These are phyloP conservation scores for Magnaporthiopsis rhizophila DNA, from an alignment of 2,329 filamentous ascomycete species.

Conservation along the genomic window DNA sequence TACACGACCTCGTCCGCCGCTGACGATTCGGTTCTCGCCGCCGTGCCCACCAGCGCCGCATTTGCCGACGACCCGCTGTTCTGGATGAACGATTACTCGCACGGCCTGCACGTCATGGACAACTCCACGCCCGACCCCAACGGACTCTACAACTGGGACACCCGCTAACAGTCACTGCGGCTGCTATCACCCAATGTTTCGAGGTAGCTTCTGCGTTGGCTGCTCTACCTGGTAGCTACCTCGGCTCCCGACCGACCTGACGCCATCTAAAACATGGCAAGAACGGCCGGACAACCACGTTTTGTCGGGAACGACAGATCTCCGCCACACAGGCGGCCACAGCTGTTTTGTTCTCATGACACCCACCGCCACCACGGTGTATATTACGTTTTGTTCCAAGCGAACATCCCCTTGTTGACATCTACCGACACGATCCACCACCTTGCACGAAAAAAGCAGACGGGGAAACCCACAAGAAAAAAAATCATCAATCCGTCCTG, in stretches of 20 bases:
- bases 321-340: not conserved
- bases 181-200: not conserved
- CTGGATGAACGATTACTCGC: conserved; percentile 40
- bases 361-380: not conserved
- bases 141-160: conserved; percentile 19
- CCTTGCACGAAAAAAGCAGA: not conserved
- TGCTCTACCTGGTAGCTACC: not conserved
- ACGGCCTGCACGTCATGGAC: conserved; percentile 20
- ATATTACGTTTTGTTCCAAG: not conserved
- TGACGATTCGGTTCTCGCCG: conserved; percentile 28
- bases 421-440: not conserved
- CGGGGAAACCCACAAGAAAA: not conserved
- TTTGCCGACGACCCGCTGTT: conserved; percentile 39
- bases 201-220: not conserved
- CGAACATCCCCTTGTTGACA: not conserved
- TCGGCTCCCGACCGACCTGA: not conserved
- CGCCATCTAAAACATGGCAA: not conserved
- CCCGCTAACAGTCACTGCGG: conserved; percentile 4
- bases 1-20: not conserved
- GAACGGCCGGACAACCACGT: not conserved
- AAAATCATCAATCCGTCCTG: not conserved
- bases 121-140: conserved; percentile 22
- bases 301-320: conserved; percentile 7
- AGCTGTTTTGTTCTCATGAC: not conserved
- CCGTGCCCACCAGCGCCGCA: conserved; percentile 28